A percentile compares a stretch with the other conserved stretches of the same genome.
phyloP scores from a whole-genome alignment of 2,329 filamentous ascomycete genomes.

The Diaporthe sp. region DNA sequence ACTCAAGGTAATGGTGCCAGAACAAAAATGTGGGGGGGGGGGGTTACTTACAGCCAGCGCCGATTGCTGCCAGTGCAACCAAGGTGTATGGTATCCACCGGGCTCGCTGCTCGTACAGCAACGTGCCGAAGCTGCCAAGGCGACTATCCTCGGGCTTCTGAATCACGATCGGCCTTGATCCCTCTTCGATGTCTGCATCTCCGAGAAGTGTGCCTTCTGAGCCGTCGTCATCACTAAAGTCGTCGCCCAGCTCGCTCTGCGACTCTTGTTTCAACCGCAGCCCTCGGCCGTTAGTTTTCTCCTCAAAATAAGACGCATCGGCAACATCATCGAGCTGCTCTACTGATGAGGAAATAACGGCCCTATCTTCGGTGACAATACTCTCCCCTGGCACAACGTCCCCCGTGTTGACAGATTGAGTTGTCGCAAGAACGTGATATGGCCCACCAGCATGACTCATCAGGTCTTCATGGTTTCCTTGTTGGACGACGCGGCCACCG shows the following conservation, averaged over 20 bases:
- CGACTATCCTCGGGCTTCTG: not conserved
- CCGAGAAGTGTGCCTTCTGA: conserved; percentile 7
- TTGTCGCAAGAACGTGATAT: not conserved
- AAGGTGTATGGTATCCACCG: not conserved
- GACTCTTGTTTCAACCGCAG: conserved; percentile 70
- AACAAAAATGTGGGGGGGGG: too few relatives aligned
- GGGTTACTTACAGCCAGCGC: conserved; percentile 41
- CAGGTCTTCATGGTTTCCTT: not conserved
- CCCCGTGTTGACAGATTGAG: not conserved
- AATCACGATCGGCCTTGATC: not conserved
- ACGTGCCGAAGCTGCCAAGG: conserved; percentile 1
- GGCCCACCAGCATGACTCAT: not conserved
- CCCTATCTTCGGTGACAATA: not conserved
- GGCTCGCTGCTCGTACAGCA: conserved; percentile 16
- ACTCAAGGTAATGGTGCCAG: conserved; percentile 63
- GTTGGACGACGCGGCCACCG: not conserved
- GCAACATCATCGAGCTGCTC: conserved; percentile 12
- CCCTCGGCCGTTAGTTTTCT: conserved; percentile 80
- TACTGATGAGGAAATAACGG: accelerated
- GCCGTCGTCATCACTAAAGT: not conserved
- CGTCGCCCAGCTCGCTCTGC: not conserved
- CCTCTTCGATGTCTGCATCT: conserved; percentile 7
- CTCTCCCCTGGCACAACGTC: conserved; percentile 54
- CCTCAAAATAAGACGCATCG: conserved; percentile 53
- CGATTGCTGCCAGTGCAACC: not conserved